A percentile compares a stretch with the other conserved stretches of the same genome.
These are phyloP conservation scores for Monilinia vaccinii-corymbosi DNA, from an alignment of 2,329 filamentous ascomycete genomes.

Conservation along the genomic window DNA sequence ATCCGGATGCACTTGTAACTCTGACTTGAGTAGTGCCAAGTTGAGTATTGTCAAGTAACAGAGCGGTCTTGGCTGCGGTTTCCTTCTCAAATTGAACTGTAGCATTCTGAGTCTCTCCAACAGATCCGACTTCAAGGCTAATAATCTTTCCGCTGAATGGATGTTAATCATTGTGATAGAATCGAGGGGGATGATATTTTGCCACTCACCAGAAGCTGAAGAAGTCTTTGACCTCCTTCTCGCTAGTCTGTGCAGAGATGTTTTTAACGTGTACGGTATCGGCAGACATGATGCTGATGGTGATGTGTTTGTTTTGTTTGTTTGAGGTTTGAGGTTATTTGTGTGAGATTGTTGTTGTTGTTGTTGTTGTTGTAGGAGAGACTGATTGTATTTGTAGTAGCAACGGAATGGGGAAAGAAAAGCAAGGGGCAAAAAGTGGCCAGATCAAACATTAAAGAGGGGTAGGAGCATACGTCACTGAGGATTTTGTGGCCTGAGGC, in stretches of 20 bases:
- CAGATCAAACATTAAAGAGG: conserved; percentile 1
- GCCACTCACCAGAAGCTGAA: conserved; percentile 81
- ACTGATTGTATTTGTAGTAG: conserved; percentile 2
- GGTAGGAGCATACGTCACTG: conserved; percentile 3
- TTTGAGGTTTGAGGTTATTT: neutral
- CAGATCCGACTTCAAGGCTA: conserved; percentile 62
- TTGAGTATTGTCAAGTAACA: conserved; percentile 94
- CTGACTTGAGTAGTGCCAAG: conserved; percentile 79
- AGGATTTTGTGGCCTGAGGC: neutral
- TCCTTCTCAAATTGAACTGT: conserved; percentile 96
- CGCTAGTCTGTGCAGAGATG: conserved; percentile 71
- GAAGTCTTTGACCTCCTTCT: conserved; percentile 91
- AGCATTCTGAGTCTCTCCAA: conserved; percentile 66
- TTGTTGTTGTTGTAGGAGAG: neutral
- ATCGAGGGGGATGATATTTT: neutral
- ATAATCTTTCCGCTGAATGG: conserved; percentile 75
- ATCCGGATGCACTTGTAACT: conserved; percentile 57
- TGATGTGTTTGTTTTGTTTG: neutral
- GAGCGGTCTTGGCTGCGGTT: conserved; percentile 91
- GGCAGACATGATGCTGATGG: conserved; percentile 24
- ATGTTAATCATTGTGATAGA: conserved; percentile 17
- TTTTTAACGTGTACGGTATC: conserved; percentile 78
- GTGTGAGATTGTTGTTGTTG: neutral
- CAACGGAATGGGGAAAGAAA: neutral
- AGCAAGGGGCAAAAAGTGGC: conserved; percentile 1